Conservation (phyloP, 495 filamentous ascomycete genomes). For the Podospora comata region DNA sequence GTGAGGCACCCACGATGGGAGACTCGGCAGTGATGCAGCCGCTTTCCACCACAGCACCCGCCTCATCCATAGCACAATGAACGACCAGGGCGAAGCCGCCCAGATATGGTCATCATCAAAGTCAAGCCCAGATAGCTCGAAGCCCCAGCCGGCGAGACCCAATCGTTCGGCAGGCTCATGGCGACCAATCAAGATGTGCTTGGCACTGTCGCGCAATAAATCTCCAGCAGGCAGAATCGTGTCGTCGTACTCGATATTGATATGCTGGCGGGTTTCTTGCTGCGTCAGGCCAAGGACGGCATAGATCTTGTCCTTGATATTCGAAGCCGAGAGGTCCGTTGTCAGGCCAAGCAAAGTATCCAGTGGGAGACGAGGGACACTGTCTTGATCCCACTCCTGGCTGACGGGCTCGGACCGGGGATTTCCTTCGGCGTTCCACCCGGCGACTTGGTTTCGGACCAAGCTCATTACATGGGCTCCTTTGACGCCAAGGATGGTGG, state of each 20-base stretch:
- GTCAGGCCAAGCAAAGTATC: background rate
- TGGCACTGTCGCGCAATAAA: background rate
- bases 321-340: background rate
- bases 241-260: background rate
- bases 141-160: background rate
- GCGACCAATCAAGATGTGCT: background rate
- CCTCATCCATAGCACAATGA: background rate
- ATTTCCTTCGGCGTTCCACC: too few species aligned
- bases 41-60: background rate
- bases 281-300: background rate
- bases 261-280: background rate
- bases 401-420: background rate
- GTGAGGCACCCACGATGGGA: background rate
- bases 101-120: background rate
- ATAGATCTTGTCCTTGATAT: constrained; percentile 2
- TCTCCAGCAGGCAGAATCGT: background rate
- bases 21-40: background rate
- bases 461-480: background rate
- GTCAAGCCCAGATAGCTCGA: background rate
- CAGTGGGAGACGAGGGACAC: background rate
- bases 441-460: background rate
- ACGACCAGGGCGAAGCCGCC: background rate
- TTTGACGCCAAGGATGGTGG: background rate
- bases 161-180: background rate
- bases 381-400: background rate